These are phyloP conservation scores for Saccharomycopsis crataegensis DNA, from an alignment of 1,139 yeast species.

Conservation along the genomic window DNA sequence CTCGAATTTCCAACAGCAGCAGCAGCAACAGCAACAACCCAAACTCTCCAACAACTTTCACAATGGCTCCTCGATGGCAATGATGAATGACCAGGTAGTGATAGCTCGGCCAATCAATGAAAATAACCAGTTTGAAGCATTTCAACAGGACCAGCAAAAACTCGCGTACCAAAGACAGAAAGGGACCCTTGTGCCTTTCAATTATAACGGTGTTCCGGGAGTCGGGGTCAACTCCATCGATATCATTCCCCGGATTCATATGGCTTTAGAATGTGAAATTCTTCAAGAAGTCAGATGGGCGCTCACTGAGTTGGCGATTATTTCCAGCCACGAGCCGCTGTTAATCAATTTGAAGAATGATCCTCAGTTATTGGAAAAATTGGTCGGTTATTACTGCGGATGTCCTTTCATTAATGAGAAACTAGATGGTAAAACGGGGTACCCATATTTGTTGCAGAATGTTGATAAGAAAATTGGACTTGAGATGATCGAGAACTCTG, in stretches of 20 bases:
- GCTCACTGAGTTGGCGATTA: constrained; percentile 47
- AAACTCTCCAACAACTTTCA: not conserved
- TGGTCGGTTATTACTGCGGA: constrained; percentile 29
- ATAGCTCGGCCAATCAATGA: constrained; percentile 16
- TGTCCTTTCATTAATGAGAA: constrained; percentile 27
- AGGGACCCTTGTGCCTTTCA: constrained; percentile 18
- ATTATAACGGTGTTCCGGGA: constrained; percentile 33
- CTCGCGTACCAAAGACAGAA: constrained; percentile 1
- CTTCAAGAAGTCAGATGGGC: constrained; percentile 63
- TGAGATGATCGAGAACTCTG: constrained; percentile 36
- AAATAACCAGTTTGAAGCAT: constrained; percentile 16
- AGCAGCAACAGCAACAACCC: not conserved
- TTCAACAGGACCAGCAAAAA: constrained; percentile 13
- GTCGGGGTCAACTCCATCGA: constrained; percentile 45
- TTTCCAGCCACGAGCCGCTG: constrained; percentile 45
- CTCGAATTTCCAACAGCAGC: not conserved
- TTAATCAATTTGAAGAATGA: constrained; percentile 41
- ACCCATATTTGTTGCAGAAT: constrained; percentile 20
- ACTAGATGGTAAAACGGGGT: constrained; percentile 5
- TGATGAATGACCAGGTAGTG: constrained; percentile 27
- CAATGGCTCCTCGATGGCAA: not conserved
- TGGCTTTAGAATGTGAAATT: constrained; percentile 58
- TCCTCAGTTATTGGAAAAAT: constrained; percentile 43
- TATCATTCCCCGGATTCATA: constrained; percentile 47
- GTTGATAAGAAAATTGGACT: constrained; percentile 25